Conservation (phyloP, 2,329 filamentous ascomycete genomes). For the Monilinia fructigena region DNA sequence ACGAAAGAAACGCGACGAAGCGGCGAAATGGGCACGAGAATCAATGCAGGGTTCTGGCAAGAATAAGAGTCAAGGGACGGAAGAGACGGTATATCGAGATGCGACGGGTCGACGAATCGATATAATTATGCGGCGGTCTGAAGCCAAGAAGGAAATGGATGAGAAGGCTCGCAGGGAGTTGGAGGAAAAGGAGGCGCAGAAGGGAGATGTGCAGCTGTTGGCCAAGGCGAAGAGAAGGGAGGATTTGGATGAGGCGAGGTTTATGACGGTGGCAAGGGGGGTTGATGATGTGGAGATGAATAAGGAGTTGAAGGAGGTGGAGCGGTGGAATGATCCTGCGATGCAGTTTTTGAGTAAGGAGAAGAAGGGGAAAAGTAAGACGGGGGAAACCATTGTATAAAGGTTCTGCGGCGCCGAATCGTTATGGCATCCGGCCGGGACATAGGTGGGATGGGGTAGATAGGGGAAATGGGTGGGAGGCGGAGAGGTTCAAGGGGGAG, state of each 20-base stretch:
- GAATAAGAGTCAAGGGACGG: conserved; percentile 47
- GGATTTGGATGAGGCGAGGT: conserved; percentile 74
- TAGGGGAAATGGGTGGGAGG: conserved; percentile 88
- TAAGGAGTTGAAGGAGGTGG: conserved; percentile 69
- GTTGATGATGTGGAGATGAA: conserved; percentile 89
- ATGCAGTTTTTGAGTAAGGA: conserved; percentile 66
- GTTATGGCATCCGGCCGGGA: conserved; percentile 89
- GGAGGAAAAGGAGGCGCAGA: conserved; percentile 66
- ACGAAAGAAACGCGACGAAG: conserved; percentile 65
- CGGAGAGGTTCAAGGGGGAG: conserved; percentile 83
- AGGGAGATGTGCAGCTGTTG: conserved; percentile 80
- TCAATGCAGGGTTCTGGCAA: conserved; percentile 31
- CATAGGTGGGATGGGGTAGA: conserved; percentile 98
- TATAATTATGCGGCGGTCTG: conserved; percentile 83
- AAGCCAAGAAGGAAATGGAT: conserved; percentile 76
- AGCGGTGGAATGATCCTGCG: conserved; percentile 94
- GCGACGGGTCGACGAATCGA: conserved; percentile 94
- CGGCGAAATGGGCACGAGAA: conserved; percentile 49
- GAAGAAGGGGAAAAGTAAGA: conserved; percentile 31
- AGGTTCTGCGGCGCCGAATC: conserved; percentile 80
- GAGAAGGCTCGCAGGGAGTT: conserved; percentile 64
- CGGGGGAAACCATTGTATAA: conserved; percentile 57
- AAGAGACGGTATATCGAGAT: conserved; percentile 92
- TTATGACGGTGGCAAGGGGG: conserved; percentile 74
- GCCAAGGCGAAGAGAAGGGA: conserved; percentile 64